Evolutionary conservation across 1,284 basidiomycete genomes (phyloP), one percentile per base, ranked within the genome.

Genomic region (Calocybe gambosa): DNA sequence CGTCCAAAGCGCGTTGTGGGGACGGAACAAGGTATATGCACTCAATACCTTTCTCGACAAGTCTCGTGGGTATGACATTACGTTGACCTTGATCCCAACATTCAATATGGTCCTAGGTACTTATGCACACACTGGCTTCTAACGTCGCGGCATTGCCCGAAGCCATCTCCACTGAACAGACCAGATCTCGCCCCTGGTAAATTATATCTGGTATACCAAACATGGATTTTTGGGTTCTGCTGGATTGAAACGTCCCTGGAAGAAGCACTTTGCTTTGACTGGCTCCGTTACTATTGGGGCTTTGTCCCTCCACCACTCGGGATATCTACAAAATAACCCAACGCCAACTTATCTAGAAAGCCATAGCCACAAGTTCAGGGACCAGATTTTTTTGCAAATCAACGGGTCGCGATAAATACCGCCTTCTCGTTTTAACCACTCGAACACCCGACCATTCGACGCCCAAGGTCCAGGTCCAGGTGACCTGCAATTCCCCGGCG

Each of bases 61-160:
- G 37, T 44, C 42, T 36, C 26, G 31, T 41, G 34, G 10, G 34
- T 19, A 13, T 7, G 25, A n/a, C 13, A 10, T 43, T 46, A 50
- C 49, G 49, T 50, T n/a, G n/a, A 37, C 33, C 37, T 12, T 39
- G 40, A 42, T 39, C 33, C 41, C 39, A 42, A 15, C 10, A 26
- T 29, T 48, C 18, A 40, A 38, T 29, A 26, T 37, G 7, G 13
- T 19, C 20, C 47, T 38, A 46, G 34, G 45, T 39, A 37, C 13
- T 37, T 37, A 7, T 21, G 13, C 29, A 31, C 8, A 34, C n/a
- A n/a, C n/a, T n/a, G 35, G 35, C 51, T 52, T 50, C 40, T 33
- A 37, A 28, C 40, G 43, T 41, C 33, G 42, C 47, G 51, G 49
- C 48, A 50, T 46, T 43, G 43, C 47, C 53, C 53, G 50, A 33